phyloP scores from a whole-genome alignment of 768 basidiomycete species.

The Boletus barrowsii region DNA sequence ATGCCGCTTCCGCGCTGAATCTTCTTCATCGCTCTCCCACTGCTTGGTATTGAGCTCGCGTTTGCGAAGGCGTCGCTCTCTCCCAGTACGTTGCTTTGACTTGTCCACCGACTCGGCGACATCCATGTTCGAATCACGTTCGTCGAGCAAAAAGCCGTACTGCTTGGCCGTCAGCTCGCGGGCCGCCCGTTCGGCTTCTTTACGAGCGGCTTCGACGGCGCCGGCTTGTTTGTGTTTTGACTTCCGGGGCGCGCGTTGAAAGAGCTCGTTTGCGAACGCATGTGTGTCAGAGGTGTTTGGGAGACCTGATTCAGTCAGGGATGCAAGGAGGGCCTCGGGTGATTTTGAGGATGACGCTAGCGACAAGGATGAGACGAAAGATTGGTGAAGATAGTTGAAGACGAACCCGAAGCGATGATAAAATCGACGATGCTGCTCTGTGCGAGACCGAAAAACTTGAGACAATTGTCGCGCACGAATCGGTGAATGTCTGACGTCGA shows the following conservation, averaged over 20 bases:
- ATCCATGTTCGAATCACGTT: conserved; percentile 57
- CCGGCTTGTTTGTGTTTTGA: conserved; percentile 59
- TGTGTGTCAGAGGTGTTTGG: conserved; percentile 80
- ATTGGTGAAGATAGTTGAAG: not conserved
- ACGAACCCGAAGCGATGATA: conserved; percentile 78
- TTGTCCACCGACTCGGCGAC: conserved; percentile 37
- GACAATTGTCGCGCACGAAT: conserved; percentile 77
- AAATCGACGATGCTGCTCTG: conserved; percentile 84
- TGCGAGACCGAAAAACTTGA: conserved; percentile 82
- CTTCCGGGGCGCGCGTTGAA: conserved; percentile 73
- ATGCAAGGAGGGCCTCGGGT: conserved; percentile 71
- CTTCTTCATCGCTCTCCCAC: conserved; percentile 92
- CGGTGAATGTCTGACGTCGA: conserved; percentile 55
- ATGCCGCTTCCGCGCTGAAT: conserved; percentile 63
- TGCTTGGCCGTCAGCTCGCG: conserved; percentile 66
- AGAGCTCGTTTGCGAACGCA: conserved; percentile 76
- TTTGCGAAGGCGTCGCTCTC: conserved; percentile 68
- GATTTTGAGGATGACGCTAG: conserved; percentile 79
- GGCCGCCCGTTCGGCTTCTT: conserved; percentile 73
- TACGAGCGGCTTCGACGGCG: conserved; percentile 44
- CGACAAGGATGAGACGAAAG: not conserved
- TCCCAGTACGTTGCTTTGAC: conserved; percentile 26
- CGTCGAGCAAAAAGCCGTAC: conserved; percentile 83
- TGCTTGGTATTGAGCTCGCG: conserved; percentile 77
- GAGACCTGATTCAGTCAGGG: conserved; percentile 74